phyloP scores from a whole-genome alignment of 169 alveolate species.

The Plasmodium coatneyi region DNA sequence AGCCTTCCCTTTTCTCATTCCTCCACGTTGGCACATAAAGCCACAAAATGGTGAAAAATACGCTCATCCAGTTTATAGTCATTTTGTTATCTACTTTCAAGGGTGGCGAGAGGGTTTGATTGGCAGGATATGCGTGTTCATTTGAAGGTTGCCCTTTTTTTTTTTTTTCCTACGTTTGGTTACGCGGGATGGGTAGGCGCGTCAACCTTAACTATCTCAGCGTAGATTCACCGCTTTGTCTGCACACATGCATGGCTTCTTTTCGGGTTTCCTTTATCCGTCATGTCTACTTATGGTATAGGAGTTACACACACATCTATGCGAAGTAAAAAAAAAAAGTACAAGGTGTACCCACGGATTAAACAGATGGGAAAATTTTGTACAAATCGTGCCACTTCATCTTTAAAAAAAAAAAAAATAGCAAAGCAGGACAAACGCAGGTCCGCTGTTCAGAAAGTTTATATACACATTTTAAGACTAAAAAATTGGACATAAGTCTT shows the following conservation, averaged over 20 bases:
- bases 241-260: background rate
- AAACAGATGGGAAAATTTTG: background rate
- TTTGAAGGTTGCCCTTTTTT: background rate
- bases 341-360: background rate
- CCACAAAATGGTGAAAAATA: background rate
- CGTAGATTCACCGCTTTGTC: background rate
- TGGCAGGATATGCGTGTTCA: background rate
- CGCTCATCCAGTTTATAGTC: background rate
- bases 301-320: background rate
- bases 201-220: background rate
- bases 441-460: background rate
- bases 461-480: background rate
- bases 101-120: background rate
- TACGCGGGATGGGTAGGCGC: background rate
- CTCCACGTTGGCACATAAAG: background rate
- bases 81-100: slow-evolving; percentile 3
- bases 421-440: background rate
- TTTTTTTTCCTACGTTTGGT: background rate
- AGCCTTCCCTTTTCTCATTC: slow-evolving; percentile 1
- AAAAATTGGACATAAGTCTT: background rate
- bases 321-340: background rate
- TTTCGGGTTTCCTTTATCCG: background rate
- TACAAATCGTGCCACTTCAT: background rate
- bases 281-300: background rate
- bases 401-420: background rate